A percentile compares a stretch with the other conserved stretches of the same genome.
phyloP scores from a whole-genome alignment of 2,329 filamentous ascomycete species.

The Nothomitra cinnamomea region DNA sequence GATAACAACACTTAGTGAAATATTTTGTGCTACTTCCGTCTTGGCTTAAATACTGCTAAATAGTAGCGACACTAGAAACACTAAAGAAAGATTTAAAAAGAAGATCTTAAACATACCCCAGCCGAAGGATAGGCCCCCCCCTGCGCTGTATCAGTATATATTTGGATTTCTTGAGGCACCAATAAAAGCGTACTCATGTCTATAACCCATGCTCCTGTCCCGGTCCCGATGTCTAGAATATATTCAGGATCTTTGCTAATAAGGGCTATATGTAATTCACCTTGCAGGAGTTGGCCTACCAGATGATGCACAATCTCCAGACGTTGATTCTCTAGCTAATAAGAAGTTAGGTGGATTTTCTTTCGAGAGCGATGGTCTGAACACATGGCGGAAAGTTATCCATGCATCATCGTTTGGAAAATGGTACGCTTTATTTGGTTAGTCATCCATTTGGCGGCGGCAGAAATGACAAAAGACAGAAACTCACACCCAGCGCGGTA shows the following conservation, averaged over 20 bases:
- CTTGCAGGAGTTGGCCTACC: not conserved
- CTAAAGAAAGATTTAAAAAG: too few relatives aligned
- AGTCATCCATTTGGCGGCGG: not conserved
- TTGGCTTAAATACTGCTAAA: not conserved
- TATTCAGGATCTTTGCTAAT: conserved; percentile 1
- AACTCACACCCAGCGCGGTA: conserved; percentile 18
- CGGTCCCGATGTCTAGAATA: conserved; percentile 8
- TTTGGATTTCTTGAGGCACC: too few relatives aligned
- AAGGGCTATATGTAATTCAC: conserved; percentile 1
- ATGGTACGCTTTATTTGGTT: not conserved
- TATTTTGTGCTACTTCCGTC: not conserved
- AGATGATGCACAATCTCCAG: not conserved
- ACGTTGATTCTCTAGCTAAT: not conserved
- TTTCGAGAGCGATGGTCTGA: not conserved
- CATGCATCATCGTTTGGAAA: conserved; percentile 1
- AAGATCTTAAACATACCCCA: not conserved
- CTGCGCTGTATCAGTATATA: not conserved
- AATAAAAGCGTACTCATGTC: conserved; percentile 4
- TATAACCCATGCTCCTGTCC: conserved; percentile 8
- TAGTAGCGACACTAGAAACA: not conserved
- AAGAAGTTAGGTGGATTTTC: not conserved
- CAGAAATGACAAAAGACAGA: not conserved
- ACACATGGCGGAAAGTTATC: too few relatives aligned
- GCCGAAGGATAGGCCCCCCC: conserved; percentile 4
- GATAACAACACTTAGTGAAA: not conserved